phyloP scores from a whole-genome alignment of 2,329 filamentous ascomycete species.

The Xylariaceae sp. region DNA sequence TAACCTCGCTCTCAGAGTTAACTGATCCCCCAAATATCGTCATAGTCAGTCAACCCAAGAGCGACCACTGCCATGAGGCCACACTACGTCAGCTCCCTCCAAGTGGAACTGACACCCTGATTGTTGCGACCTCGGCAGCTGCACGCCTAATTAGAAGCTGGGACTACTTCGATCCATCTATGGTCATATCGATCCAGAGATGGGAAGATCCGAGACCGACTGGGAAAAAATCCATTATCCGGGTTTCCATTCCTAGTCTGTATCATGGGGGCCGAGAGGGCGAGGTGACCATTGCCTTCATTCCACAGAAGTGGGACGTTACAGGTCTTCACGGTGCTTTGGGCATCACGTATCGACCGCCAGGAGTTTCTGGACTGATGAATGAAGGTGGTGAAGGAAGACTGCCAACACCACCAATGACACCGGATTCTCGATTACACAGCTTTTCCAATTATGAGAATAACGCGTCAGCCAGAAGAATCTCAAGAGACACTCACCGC shows the following conservation, averaged over 20 bases:
- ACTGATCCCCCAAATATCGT: conserved; percentile 43
- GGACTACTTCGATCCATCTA: conserved; percentile 60
- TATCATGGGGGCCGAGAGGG: conserved; percentile 52
- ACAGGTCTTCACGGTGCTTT: conserved; percentile 62
- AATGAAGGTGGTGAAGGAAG: conserved; percentile 8
- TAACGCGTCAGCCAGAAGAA: conserved; percentile 9
- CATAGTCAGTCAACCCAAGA: conserved; percentile 45
- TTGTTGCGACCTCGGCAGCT: conserved; percentile 62
- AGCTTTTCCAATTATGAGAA: conserved; percentile 4
- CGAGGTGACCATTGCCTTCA: conserved; percentile 67
- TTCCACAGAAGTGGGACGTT: conserved; percentile 57
- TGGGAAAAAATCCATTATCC: conserved; percentile 33
- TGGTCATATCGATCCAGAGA: conserved; percentile 41
- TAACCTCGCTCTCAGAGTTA: conserved; percentile 47
- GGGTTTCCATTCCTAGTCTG: conserved; percentile 52
- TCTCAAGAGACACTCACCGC: conserved; percentile 22
- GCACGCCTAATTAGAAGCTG: conserved; percentile 63
- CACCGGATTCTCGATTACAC: conserved; percentile 24
- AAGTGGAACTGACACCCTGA: conserved; percentile 51
- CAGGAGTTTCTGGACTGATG: conserved; percentile 31
- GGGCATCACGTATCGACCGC: conserved; percentile 67
- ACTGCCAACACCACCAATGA: conserved; percentile 30
- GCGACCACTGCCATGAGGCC: conserved; percentile 67
- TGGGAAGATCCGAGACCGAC: conserved; percentile 42
- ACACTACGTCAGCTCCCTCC: conserved; percentile 62